Conservation (phyloP, 306 rosid genomes). For the Malus sylvestris region DNA sequence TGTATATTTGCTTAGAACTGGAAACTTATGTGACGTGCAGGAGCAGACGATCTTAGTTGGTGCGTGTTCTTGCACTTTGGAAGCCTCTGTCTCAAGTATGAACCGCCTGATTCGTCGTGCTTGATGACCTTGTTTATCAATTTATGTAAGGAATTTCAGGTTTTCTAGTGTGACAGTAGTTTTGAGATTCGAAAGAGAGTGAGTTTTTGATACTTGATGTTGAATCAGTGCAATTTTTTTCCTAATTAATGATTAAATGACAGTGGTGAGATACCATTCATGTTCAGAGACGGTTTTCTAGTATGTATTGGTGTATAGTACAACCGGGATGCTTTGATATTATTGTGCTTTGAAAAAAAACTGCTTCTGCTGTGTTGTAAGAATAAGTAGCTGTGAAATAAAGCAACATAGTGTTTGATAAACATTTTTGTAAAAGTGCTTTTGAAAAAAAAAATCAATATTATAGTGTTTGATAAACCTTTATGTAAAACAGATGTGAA, state of each 20-base stretch:
- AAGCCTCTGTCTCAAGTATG: background rate
- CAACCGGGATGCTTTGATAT: too few species aligned
- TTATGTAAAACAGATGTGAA: too few species aligned
- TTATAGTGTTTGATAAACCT: too few species aligned
- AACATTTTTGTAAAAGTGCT: too few species aligned
- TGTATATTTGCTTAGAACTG: background rate
- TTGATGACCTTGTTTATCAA: background rate
- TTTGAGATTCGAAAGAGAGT: background rate
- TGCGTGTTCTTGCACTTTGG: background rate
- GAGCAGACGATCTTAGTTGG: background rate
- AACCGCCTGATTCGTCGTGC: background rate
- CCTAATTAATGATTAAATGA: background rate
- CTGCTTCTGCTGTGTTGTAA: too few species aligned
- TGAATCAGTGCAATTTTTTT: background rate
- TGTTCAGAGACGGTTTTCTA: too few species aligned
- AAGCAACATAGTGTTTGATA: too few species aligned
- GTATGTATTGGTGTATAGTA: too few species aligned
- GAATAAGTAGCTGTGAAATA: too few species aligned
- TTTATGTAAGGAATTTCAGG: too few species aligned
- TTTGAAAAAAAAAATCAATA: too few species aligned
- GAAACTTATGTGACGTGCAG: slow-evolving; percentile 11
- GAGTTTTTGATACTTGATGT: background rate
- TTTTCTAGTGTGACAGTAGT: background rate
- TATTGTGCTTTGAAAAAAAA: too few species aligned
- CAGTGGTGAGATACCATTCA: background rate